phyloP scores from a whole-genome alignment of 2,329 filamentous ascomycete genomes.

The Pyrenochaeta sp. region DNA sequence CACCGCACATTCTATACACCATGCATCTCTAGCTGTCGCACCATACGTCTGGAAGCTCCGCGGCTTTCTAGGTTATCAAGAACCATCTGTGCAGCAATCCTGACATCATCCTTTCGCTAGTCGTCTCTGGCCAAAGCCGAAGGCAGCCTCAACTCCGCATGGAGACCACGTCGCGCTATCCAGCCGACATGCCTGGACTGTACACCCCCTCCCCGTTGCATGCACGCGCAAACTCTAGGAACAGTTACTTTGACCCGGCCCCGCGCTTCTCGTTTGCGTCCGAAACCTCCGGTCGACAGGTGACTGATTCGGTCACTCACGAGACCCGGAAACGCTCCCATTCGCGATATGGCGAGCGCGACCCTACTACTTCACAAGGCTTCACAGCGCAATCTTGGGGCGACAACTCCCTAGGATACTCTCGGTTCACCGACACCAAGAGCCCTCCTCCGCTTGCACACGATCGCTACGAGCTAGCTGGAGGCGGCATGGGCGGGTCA shows the following conservation, averaged over 20 bases:
- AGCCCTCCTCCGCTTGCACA: conserved; percentile 59
- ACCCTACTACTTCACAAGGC: conserved; percentile 20
- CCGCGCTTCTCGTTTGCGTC: conserved; percentile 32
- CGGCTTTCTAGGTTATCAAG: conserved; percentile 8
- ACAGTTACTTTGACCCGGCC: conserved; percentile 29
- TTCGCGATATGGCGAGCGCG: conserved; percentile 24
- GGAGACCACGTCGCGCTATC: conserved; percentile 27
- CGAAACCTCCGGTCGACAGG: conserved; percentile 39
- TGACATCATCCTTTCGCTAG: conserved; percentile 22
- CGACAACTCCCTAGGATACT: conserved; percentile 22
- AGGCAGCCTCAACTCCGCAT: conserved; percentile 34
- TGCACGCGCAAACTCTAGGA: conserved; percentile 21
- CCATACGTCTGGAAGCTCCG: conserved; percentile 8
- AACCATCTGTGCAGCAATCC: conserved; percentile 6
- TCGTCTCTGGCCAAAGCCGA: conserved; percentile 15
- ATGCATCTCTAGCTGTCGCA: conserved; percentile 29
- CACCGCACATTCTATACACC: conserved; percentile 13
- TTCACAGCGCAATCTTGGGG: conserved; percentile 28
- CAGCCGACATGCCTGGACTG: conserved; percentile 40
- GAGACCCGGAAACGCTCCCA: conserved; percentile 45
- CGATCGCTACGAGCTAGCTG: conserved; percentile 60
- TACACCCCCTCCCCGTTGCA: conserved; percentile 28
- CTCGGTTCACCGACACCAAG: conserved; percentile 33
- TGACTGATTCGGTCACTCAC: conserved; percentile 39
- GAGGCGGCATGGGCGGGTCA: conserved; percentile 59